These are phyloP conservation scores for Exophiala oligosperma DNA, from an alignment of 2,329 filamentous ascomycete genomes.

Conservation along the genomic window DNA sequence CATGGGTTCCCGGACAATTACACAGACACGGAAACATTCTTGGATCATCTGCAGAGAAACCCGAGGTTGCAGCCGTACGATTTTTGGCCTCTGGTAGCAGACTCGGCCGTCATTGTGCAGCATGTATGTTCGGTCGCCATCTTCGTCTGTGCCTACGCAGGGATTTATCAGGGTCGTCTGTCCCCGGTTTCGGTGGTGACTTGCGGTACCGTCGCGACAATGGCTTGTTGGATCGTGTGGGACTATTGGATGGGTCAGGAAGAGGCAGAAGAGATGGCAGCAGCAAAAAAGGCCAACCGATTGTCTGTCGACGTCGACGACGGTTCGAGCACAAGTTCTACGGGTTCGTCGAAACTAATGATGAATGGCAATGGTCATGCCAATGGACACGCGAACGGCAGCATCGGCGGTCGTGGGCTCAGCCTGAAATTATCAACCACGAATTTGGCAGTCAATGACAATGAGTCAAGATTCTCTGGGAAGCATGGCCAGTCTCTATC, in stretches of 20 bases:
- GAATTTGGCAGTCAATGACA: slow-evolving; percentile 35
- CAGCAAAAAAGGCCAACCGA: slow-evolving; percentile 30
- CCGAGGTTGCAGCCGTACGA: slow-evolving; percentile 92
- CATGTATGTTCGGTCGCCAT: slow-evolving; percentile 94
- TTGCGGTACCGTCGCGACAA: slow-evolving; percentile 78
- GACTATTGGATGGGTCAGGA: slow-evolving; percentile 83
- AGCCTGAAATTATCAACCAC: slow-evolving; percentile 43
- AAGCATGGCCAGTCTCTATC: slow-evolving; percentile 56
- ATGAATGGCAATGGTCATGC: slow-evolving; percentile 33
- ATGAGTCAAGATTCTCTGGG: slow-evolving; percentile 26
- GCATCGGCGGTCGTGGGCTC: slow-evolving; percentile 41
- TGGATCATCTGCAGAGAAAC: slow-evolving; percentile 93
- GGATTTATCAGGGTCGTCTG: slow-evolving; percentile 83
- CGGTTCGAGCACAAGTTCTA: slow-evolving; percentile 43
- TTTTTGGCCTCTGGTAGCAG: slow-evolving; percentile 94
- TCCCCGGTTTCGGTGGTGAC: slow-evolving; percentile 86
- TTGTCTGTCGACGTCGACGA: slow-evolving; percentile 30
- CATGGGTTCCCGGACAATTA: slow-evolving; percentile 90
- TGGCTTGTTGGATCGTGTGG: slow-evolving; percentile 87
- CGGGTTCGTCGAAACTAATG: slow-evolving; percentile 35
- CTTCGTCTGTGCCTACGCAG: slow-evolving; percentile 90
- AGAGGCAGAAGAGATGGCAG: slow-evolving; percentile 43
- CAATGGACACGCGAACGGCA: slow-evolving; percentile 30
- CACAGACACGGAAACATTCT: slow-evolving; percentile 93
- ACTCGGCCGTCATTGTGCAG: slow-evolving; percentile 94